phyloP scores from a whole-genome alignment of 768 basidiomycete species.

The Termitomyces sp. region DNA sequence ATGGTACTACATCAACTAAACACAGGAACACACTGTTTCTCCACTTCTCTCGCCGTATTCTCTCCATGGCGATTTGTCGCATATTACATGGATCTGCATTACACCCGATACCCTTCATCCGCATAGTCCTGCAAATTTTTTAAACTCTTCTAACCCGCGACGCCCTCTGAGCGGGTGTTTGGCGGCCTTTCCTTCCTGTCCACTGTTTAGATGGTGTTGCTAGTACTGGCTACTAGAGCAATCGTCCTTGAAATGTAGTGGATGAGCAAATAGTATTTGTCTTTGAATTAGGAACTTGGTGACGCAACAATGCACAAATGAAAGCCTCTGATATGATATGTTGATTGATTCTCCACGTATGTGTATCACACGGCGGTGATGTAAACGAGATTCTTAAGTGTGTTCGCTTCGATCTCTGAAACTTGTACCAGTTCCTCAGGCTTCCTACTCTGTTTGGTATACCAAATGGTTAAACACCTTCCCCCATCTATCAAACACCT shows the following conservation, averaged over 20 bases:
- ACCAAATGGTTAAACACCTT: conserved; percentile 40
- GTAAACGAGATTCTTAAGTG: not conserved
- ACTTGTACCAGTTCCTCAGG: not conserved
- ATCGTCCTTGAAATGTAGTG: conserved; percentile 10
- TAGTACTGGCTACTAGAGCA: conserved; percentile 16
- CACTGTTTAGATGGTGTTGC: conserved; percentile 11
- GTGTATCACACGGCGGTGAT: not conserved
- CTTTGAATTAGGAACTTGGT: not conserved
- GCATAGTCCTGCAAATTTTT: conserved; percentile 3
- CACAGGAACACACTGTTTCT: conserved; percentile 3
- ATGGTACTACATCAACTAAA: conserved; percentile 36
- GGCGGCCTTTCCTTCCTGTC: conserved; percentile 11
- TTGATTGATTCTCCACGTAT: not conserved
- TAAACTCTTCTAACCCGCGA: conserved; percentile 13
- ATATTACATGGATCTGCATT: conserved; percentile 10
- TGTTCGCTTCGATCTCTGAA: not conserved
- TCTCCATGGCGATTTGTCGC: conserved; percentile 5
- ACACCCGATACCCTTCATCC: conserved; percentile 13
- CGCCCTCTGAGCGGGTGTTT: conserved; percentile 12
- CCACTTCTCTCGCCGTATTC: not conserved
- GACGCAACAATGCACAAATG: not conserved
- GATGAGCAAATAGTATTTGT: conserved; percentile 8
- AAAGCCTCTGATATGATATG: no score
- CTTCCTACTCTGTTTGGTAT: not conserved
- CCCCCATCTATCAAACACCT: conserved; percentile 69